Conservation (phyloP, 257 asterid species). For the Solanum tarijense region DNA sequence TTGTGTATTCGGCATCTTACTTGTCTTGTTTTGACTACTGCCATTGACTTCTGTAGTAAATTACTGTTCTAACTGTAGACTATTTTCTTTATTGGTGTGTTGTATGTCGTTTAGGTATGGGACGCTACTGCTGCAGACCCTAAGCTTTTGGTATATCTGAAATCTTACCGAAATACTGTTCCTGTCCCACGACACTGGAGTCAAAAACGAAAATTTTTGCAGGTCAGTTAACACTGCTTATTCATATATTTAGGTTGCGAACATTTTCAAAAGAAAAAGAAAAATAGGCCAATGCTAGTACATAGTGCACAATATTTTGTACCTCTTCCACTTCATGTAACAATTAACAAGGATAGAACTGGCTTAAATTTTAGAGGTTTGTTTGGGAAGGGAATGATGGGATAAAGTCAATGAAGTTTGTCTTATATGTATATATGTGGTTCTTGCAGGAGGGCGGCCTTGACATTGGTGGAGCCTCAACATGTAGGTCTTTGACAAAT, state of each 20-base stretch:
- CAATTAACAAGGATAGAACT: constrained; percentile 7
- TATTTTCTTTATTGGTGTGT: not conserved
- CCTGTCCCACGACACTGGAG: constrained; percentile 99
- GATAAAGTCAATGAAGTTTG: constrained; percentile 66
- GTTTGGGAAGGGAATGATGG: constrained; percentile 48
- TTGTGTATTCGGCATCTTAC: not conserved
- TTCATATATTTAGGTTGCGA: not conserved
- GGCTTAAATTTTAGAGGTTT: constrained; percentile 25
- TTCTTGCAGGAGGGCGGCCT: constrained; percentile 98
- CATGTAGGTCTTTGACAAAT: constrained; percentile 97
- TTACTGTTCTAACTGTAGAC: not conserved
- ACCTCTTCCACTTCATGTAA: constrained; percentile 1
- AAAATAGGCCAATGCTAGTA: not conserved
- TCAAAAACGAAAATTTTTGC: constrained; percentile 90
- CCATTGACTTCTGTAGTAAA: not conserved
- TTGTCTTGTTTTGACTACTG: not conserved
- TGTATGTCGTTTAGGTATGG: constrained; percentile 63
- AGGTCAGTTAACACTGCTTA: constrained; percentile 45
- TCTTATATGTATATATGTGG: constrained; percentile 84
- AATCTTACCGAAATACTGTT: constrained; percentile 87
- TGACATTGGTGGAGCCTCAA: constrained; percentile 85
- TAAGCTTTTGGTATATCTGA: constrained; percentile 82
- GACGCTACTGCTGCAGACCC: constrained; percentile 95
- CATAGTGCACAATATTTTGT: not conserved
- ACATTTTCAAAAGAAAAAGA: not conserved